phyloP scores from a whole-genome alignment of 305 asterid species.

The Fraxinus latifolia region DNA sequence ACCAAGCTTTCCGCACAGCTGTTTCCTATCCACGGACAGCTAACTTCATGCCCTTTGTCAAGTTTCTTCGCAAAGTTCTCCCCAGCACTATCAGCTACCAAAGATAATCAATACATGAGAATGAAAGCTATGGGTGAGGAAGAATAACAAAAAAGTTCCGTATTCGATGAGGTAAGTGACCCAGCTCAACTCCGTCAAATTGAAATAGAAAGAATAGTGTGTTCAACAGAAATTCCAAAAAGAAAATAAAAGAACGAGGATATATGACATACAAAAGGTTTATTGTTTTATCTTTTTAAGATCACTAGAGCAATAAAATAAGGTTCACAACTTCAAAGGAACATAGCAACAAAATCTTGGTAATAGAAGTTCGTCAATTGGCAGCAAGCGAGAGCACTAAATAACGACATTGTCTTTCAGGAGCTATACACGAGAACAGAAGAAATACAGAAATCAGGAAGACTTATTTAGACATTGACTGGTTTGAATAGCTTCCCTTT shows the following conservation, averaged over 20 bases:
- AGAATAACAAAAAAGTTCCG: slow-evolving; percentile 5
- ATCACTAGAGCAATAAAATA: background rate
- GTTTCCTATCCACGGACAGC: slow-evolving; percentile 95
- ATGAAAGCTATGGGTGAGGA: slow-evolving; percentile 19
- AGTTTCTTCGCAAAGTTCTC: slow-evolving; percentile 74
- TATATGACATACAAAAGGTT: background rate
- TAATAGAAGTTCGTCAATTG: background rate
- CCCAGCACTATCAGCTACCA: slow-evolving; percentile 65
- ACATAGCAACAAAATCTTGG: background rate
- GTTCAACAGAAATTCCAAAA: background rate
- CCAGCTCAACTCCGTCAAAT: background rate
- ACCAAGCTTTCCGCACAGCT: slow-evolving; percentile 95
- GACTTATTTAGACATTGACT: background rate
- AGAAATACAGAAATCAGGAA: background rate
- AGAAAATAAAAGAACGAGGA: background rate
- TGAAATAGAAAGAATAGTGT: background rate
- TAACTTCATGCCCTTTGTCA: slow-evolving; percentile 65
- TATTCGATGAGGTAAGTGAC: background rate
- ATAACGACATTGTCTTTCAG: background rate
- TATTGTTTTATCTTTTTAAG: background rate
- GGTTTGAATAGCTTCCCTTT: background rate
- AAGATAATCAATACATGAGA: slow-evolving; percentile 24
- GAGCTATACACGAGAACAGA: background rate
- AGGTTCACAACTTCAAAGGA: background rate
- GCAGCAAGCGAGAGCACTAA: background rate